phyloP scores from a whole-genome alignment of 306 rosid genomes.

The Malus fusca region DNA sequence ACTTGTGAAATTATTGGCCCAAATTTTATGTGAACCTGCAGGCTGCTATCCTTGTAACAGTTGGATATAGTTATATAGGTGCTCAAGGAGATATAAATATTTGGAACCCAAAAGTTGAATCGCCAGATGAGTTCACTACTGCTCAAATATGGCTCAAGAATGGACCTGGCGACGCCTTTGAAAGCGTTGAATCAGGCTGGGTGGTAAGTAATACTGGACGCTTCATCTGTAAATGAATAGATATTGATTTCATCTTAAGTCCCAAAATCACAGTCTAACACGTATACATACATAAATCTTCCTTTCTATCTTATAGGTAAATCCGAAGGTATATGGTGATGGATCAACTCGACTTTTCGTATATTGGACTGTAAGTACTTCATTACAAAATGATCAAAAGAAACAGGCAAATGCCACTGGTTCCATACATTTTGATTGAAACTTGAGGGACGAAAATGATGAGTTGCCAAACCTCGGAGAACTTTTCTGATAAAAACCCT shows the following conservation, averaged over 20 bases:
- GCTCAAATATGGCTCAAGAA: slow-evolving; percentile 51
- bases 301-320: slow-evolving; percentile 27
- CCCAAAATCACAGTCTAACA: not conserved
- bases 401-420: not conserved
- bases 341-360: slow-evolving; percentile 24
- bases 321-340: slow-evolving; percentile 55
- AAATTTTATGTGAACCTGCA: slow-evolving; percentile 11
- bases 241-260: no score
- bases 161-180: slow-evolving; percentile 30
- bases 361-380: slow-evolving; percentile 59
- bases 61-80: slow-evolving; percentile 47
- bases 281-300: not conserved
- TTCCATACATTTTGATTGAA: not conserved
- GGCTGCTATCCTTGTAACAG: slow-evolving; percentile 31
- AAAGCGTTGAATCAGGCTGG: slow-evolving; percentile 69
- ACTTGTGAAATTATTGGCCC: not conserved
- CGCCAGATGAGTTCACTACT: slow-evolving; percentile 44
- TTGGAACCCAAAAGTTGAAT: slow-evolving; percentile 51
- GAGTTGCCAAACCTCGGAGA: not conserved
- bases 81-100: slow-evolving; percentile 47
- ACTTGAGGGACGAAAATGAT: not conserved
- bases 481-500: not conserved
- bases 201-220: slow-evolving; percentile 15
- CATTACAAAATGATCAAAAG: not conserved
- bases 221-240: not conserved